A percentile compares a stretch with the other conserved stretches of the same genome.
Conservation (phyloP, 306 rosid species). For the Ormosia emarginata region DNA sequence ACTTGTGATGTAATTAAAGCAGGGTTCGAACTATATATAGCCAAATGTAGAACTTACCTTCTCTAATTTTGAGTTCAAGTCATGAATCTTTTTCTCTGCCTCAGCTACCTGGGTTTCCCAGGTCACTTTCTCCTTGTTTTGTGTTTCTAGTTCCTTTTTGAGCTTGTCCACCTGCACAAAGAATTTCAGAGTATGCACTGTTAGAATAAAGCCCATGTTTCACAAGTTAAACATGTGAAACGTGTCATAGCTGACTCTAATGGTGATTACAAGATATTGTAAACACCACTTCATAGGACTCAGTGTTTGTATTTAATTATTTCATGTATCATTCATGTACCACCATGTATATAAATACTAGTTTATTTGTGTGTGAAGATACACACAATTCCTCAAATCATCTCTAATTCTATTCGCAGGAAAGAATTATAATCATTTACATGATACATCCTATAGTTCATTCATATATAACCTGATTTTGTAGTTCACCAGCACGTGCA, state of each 20-base stretch:
- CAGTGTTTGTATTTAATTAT: no score
- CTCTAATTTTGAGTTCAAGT: slow-evolving; percentile 58
- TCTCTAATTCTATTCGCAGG: no score
- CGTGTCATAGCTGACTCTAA: no score
- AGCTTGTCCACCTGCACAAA: slow-evolving; percentile 62
- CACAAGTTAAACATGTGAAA: no score
- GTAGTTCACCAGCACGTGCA: slow-evolving; percentile 86
- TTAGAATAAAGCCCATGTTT: no score
- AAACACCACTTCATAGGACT: no score
- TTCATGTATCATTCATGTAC: no score
- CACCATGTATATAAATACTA: no score
- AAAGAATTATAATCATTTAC: neutral
- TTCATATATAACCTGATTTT: slow-evolving; percentile 62
- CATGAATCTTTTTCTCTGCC: slow-evolving; percentile 51
- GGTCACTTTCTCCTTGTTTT: slow-evolving; percentile 52
- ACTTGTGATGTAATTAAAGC: neutral
- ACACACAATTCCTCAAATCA: no score
- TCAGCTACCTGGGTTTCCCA: slow-evolving; percentile 61
- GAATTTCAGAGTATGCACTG: slow-evolving; percentile 3
- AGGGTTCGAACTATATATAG: neutral
- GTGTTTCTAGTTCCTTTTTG: slow-evolving; percentile 48
- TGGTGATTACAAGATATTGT: no score
- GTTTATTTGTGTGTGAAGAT: no score
- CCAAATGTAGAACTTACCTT: slow-evolving; percentile 47
- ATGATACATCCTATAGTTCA: neutral